phyloP scores from a whole-genome alignment of 2,329 filamentous ascomycete genomes.

The Colletotrichum graminicola region DNA sequence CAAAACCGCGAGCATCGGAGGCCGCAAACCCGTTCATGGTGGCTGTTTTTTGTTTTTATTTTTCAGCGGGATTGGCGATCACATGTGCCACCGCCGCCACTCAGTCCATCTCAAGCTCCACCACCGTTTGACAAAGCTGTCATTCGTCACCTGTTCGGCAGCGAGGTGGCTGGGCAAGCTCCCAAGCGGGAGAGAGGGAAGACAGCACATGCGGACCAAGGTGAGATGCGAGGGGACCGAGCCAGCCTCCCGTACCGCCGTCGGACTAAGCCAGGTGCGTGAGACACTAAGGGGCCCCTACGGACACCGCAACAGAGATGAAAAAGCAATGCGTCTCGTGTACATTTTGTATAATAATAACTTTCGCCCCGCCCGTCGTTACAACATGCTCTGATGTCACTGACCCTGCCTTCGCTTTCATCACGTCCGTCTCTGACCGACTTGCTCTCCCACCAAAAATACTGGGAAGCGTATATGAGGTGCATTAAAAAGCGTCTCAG shows the following conservation, averaged over 20 bases:
- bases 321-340: constrained; percentile 31
- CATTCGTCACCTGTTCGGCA: constrained; percentile 29
- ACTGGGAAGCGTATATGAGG: background rate
- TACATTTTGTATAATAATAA: constrained; percentile 36
- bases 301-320: constrained; percentile 13
- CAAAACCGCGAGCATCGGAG: constrained; percentile 1
- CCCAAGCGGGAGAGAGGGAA: background rate
- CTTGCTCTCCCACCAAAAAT: background rate
- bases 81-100: constrained; percentile 11
- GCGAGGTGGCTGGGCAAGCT: constrained; percentile 5
- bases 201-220: background rate
- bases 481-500: background rate
- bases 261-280: constrained; percentile 15
- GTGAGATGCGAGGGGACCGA: constrained; percentile 3
- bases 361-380: constrained; percentile 38
- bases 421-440: background rate
- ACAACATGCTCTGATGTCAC: constrained; percentile 39
- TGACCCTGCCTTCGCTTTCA: constrained; percentile 26
- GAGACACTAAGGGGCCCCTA: constrained; percentile 16
- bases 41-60: constrained; percentile 20
- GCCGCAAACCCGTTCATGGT: constrained; percentile 7
- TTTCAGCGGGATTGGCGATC: background rate
- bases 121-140: constrained; percentile 7
- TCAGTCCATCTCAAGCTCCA: constrained; percentile 15
- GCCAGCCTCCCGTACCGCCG: constrained; percentile 25